Evolutionary conservation across 2,329 filamentous ascomycete genomes (phyloP), one percentile per base, ranked within the genome.

Genomic region (Cephalotrichum gorgonifer): DNA sequence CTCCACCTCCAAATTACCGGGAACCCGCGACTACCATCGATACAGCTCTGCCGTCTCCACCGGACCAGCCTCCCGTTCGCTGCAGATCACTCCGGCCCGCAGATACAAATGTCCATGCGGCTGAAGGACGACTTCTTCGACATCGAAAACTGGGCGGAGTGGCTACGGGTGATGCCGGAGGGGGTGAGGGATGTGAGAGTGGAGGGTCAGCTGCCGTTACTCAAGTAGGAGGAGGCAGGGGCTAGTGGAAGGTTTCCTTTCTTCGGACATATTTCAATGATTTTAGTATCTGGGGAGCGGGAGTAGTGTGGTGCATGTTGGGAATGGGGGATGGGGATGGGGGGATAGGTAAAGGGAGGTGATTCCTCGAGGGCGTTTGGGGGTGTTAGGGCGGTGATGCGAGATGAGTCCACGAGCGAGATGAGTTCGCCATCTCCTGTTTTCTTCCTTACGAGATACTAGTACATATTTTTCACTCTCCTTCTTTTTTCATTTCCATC

Each of bases 111-210:
- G 7, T 73, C 70, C 9, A 68, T 80, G 49, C 67, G 70, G 25
- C 60, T 80, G 39, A 67, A 67, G 2, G 75, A 78, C 38, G 74
- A 76, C 23, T 67, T 67, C 27, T 61, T 77, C 51, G 71, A 76
- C 52, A 58, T 73, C 48, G 75, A 79, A 46, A 71, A 63, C 49
- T 79, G 76, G 76, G 66, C 71, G 48, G 76, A 80, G 56, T 80
- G 76, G 75, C 60, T 81, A 53, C 71, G 76, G 22, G 64, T 75
- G 56, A 75, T 80, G 69, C 77, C 77, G 2, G 74, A 78, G 50
- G 72, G 74, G 7, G 70, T 79, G 54, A 71, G 65, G 54, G 75
- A 79, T 51, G 66, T 79, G 49, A 75, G 72, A 59, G 69, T 79
- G 41, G 75, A 79, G 23, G 73, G 73, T 3, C 72, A 74, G 20